Conservation (phyloP, 306 rosid species). For the Malus orientalis region DNA sequence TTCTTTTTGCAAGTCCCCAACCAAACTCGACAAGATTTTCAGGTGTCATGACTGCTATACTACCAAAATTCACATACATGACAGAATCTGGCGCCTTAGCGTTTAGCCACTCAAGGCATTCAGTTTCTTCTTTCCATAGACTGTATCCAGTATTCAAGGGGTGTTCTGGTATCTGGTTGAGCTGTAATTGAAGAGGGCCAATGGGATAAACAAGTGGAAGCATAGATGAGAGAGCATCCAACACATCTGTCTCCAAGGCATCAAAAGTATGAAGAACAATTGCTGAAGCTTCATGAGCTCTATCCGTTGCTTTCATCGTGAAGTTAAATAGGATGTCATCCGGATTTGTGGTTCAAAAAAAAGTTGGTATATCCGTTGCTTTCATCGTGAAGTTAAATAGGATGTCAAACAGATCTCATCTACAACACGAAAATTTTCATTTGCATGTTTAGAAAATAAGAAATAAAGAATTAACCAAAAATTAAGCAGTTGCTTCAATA, state of each 20-base stretch:
- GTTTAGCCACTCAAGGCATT: background rate
- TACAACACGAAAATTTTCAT: background rate
- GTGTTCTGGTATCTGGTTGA: background rate
- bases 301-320: too few relatives aligned
- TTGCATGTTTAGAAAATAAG: background rate
- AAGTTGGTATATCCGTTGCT: too few relatives aligned
- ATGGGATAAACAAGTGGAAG: background rate
- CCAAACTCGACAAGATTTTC: background rate
- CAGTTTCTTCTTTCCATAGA: constrained; percentile 1
- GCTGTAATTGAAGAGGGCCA: background rate
- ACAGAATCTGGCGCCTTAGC: background rate
- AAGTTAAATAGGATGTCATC: too few relatives aligned
- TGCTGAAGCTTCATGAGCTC: background rate
- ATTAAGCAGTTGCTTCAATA: background rate
- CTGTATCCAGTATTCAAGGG: background rate
- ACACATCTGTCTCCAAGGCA: background rate
- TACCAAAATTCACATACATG: background rate
- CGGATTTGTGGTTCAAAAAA: too few relatives aligned
- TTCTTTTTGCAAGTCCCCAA: background rate
- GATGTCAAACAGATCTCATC: constrained; percentile 4
- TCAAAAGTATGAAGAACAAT: background rate
- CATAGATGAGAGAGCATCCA: background rate
- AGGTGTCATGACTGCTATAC: background rate
- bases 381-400: too few relatives aligned
- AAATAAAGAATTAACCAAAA: background rate